Conservation (phyloP, 495 filamentous ascomycete species). For the Aspergillus leporis region DNA sequence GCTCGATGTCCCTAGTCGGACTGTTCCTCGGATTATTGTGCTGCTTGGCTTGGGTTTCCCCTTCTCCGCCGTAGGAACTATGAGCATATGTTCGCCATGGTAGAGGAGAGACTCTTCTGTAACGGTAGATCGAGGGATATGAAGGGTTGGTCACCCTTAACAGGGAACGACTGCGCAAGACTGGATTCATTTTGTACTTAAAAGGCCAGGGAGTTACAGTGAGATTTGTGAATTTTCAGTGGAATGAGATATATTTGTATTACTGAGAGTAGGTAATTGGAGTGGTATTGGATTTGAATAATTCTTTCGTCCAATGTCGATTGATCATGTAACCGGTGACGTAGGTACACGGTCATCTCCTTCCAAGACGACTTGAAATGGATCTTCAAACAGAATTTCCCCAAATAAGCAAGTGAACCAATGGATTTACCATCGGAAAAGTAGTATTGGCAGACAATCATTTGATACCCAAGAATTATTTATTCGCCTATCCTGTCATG, state of each 20-base stretch:
- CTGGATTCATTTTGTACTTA: slow-evolving; percentile 4
- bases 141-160: background rate
- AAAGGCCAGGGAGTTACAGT: too few species aligned
- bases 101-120: background rate
- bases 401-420: background rate
- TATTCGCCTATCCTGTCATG: slow-evolving; percentile 1
- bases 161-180: slow-evolving; percentile 9
- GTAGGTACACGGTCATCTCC: slow-evolving; percentile 11
- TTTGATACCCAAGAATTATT: background rate
- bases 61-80: slow-evolving; percentile 25
- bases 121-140: background rate
- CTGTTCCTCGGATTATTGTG: slow-evolving; percentile 14
- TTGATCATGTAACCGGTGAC: slow-evolving; percentile 4
- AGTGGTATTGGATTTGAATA: background rate
- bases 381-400: background rate
- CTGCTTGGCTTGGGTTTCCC: slow-evolving; percentile 12
- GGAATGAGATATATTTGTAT: background rate
- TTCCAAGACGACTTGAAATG: background rate
- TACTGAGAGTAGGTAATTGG: background rate
- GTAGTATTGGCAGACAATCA: background rate
- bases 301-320: background rate
- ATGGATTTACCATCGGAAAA: background rate
- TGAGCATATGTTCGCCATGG: slow-evolving; percentile 19
- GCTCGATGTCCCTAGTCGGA: slow-evolving; percentile 26
- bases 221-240: background rate